Percentiles rank a stretch among this genome's conserved stretches.
phyloP scores from a whole-genome alignment of 2,329 filamentous ascomycete species.

The Phoma sp. region DNA sequence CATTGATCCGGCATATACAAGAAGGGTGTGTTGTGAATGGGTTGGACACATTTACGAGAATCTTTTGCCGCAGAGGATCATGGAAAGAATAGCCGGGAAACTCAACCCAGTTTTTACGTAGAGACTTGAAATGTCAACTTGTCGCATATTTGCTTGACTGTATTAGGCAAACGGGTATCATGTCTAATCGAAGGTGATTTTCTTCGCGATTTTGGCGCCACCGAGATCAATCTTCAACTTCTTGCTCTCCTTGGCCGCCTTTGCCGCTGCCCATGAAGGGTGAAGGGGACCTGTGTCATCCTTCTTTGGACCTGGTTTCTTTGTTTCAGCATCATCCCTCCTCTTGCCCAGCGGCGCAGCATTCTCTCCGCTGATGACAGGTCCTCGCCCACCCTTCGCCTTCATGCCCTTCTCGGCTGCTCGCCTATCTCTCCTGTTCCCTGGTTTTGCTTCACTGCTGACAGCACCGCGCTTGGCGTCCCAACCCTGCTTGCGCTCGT shows the following conservation, averaged over 20 bases:
- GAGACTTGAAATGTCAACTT: not conserved
- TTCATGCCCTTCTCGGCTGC: slow-evolving; percentile 23
- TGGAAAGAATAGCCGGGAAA: slow-evolving; percentile 49
- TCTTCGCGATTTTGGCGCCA: slow-evolving; percentile 51
- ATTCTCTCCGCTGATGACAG: slow-evolving; percentile 42
- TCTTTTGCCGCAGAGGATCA: slow-evolving; percentile 58
- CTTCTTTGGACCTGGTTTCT: slow-evolving; percentile 47
- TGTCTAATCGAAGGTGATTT: slow-evolving; percentile 64
- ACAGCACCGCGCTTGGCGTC: slow-evolving; percentile 64
- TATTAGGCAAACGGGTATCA: not conserved
- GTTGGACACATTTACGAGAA: slow-evolving; percentile 60
- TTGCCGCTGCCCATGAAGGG: slow-evolving; percentile 70
- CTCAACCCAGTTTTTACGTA: slow-evolving; percentile 33
- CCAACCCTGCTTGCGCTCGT: slow-evolving; percentile 60
- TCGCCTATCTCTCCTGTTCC: slow-evolving; percentile 29
- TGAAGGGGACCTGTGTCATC: slow-evolving; percentile 63
- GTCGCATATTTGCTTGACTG: not conserved
- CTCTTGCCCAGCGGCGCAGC: slow-evolving; percentile 32
- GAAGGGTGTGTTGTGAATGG: slow-evolving; percentile 63
- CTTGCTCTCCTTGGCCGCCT: slow-evolving; percentile 63
- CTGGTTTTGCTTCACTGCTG: slow-evolving; percentile 31
- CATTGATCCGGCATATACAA: slow-evolving; percentile 66
- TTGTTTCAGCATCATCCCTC: slow-evolving; percentile 26
- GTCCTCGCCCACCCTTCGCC: slow-evolving; percentile 30
- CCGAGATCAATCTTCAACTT: slow-evolving; percentile 47